Percentiles rank a stretch among this genome's conserved stretches.
Evolutionary conservation across 371 early-diverging fungal genomes (phyloP).

Genomic region (Apophysomyces ossiformis): DNA sequence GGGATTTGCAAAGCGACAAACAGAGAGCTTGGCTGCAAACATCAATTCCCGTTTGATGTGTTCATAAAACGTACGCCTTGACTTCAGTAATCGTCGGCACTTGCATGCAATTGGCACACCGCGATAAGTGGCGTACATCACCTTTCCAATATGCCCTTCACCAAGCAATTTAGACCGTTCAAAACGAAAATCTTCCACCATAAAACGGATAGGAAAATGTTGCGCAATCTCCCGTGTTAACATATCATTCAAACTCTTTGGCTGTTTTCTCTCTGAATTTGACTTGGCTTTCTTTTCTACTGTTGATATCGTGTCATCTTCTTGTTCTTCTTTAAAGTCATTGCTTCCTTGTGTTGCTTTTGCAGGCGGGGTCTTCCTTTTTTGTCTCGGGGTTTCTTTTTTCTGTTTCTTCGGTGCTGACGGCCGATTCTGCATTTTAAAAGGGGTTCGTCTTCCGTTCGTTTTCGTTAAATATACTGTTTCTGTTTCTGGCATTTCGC

Average conservation of each 20-base stretch:
- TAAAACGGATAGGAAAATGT: background rate
- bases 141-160: slow-evolving; percentile 35
- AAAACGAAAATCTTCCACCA: background rate
- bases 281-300: background rate
- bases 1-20: slow-evolving; percentile 30
- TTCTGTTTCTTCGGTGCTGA: background rate
- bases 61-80: background rate
- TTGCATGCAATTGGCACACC: slow-evolving; percentile 37
- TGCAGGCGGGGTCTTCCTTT: background rate
- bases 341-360: background rate
- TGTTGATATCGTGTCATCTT: no score
- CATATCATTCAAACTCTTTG: background rate
- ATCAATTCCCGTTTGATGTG: slow-evolving; percentile 28
- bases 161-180: slow-evolving; percentile 20
- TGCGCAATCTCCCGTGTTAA: background rate
- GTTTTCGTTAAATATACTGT: background rate
- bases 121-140: slow-evolving; percentile 23
- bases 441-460: background rate
- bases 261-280: background rate
- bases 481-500: background rate
- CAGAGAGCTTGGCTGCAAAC: slow-evolving; percentile 33
- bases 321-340: no score
- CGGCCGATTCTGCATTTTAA: no score
- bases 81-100: slow-evolving; percentile 14
- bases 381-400: background rate